Conservation (phyloP, 306 rosid species). For the Vicia sativa region DNA sequence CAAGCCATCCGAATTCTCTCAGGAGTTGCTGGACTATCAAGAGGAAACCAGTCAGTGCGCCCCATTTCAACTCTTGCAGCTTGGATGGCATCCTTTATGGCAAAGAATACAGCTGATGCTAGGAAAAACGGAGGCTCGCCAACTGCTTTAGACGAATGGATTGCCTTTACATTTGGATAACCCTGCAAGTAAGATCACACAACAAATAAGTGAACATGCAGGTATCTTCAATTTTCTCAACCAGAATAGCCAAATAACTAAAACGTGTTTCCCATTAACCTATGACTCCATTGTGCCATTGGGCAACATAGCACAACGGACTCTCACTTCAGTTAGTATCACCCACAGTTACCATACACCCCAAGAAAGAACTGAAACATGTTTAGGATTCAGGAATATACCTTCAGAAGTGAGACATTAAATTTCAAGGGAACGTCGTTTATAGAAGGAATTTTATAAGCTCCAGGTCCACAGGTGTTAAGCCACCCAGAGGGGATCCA, state of each 20-base stretch:
- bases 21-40: slow-evolving; percentile 92
- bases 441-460: slow-evolving; percentile 84
- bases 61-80: slow-evolving; percentile 81
- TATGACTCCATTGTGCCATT: slow-evolving; percentile 10
- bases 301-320: slow-evolving; percentile 8
- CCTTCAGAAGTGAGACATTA: slow-evolving; percentile 86
- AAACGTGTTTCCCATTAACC: neutral
- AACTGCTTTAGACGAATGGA: slow-evolving; percentile 95
- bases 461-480: slow-evolving; percentile 84
- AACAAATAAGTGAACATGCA: slow-evolving; percentile 18
- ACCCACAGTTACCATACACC: neutral
- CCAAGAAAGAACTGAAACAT: slow-evolving; percentile 22
- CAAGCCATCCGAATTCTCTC: slow-evolving; percentile 97
- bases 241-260: slow-evolving; percentile 20
- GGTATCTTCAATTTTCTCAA: neutral
- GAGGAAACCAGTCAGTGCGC: slow-evolving; percentile 78
- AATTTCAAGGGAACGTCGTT: slow-evolving; percentile 84
- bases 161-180: slow-evolving; percentile 89
- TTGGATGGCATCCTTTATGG: slow-evolving; percentile 80
- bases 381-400: slow-evolving; percentile 42
- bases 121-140: slow-evolving; percentile 98
- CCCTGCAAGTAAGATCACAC: slow-evolving; percentile 56
- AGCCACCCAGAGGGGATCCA: slow-evolving; percentile 81
- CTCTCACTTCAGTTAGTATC: slow-evolving; percentile 5
- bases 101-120: slow-evolving; percentile 79